Percentiles rank a stretch among this genome's conserved stretches.
Conservation (phyloP, 2,329 filamentous ascomycete species). For the Trichoderma endophyticum region DNA sequence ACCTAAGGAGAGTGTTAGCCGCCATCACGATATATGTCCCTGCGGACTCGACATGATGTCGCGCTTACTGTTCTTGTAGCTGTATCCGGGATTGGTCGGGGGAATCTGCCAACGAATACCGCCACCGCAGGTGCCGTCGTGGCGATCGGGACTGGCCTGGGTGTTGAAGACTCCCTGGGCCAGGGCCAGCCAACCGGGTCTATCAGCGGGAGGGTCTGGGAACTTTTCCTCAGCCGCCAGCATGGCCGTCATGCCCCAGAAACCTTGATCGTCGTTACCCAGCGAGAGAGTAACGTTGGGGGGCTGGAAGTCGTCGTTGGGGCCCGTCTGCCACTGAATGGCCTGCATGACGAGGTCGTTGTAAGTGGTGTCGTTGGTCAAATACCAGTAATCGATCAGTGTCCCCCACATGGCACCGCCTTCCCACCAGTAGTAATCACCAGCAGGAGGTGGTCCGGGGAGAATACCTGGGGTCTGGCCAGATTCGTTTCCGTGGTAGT, state of each 20-base stretch:
- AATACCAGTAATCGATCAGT: slow-evolving; percentile 62
- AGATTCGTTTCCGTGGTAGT: slow-evolving; percentile 45
- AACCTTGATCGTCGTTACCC: slow-evolving; percentile 65
- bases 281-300: slow-evolving; percentile 49
- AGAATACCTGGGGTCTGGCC: slow-evolving; percentile 47
- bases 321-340: slow-evolving; percentile 52
- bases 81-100: slow-evolving; percentile 68
- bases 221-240: slow-evolving; percentile 57
- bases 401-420: slow-evolving; percentile 60
- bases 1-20: not conserved
- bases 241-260: slow-evolving; percentile 66
- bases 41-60: not conserved
- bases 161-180: slow-evolving; percentile 64
- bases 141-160: slow-evolving; percentile 54
- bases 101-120: slow-evolving; percentile 78
- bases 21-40: not conserved
- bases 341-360: slow-evolving; percentile 51
- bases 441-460: slow-evolving; percentile 44
- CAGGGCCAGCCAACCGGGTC: slow-evolving; percentile 54
- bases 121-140: slow-evolving; percentile 52
- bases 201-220: slow-evolving; percentile 48
- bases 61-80: slow-evolving; percentile 63
- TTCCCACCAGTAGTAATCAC: slow-evolving; percentile 66
- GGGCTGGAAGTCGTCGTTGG: slow-evolving; percentile 54
- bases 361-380: slow-evolving; percentile 57